Evolutionary conservation across 306 rosid species (phyloP), one percentile per base, ranked within the genome.

Genomic region (Fragaria ananassa): DNA sequence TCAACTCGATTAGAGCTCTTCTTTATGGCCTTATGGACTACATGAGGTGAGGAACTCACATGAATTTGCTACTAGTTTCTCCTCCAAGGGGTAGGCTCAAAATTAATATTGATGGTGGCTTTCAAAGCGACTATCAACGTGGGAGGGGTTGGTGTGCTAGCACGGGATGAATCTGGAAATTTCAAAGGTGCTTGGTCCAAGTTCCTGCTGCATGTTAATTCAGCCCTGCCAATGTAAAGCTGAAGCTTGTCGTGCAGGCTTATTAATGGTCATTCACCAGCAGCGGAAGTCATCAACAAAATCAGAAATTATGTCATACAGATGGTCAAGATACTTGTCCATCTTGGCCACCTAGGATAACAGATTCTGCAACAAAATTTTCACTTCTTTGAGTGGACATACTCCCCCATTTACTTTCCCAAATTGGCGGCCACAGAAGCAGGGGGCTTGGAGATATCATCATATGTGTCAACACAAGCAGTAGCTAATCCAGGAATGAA

Each of bases 341-440:
- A 0, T 87, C 93, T 0, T 86, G 79, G 46, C 80, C 88, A 71
- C 81, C 87, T 72, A 89, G 73, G 69, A 91, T 75, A 71, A 93
- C 80, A 29, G 88, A 81, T 74, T 93, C 96, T 0, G 97, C 96
- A 11, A 91, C 85, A 72, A 87, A 93, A 6, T 79, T 81, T 80
- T 93, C 93, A 21, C 93, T 88, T 81, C 98, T 88, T 63, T 75
- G 83, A 62, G 83, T 86, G 31, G 87, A 39, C 50, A 72, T 84
- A 91, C 0, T 91, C 93, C 58, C 84, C 87, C 93, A 93, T 85
- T 83, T 89, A 97, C 85, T 88, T 89, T 74, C 97, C 87, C 60
- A 88, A 46, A 64, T 87, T 96, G 53, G 74, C 88, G 11, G 97
- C 92, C 57, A 93, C 89, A 0, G 92, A 74, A 57, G 87, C 97